These are phyloP conservation scores for Candida sojae DNA, from an alignment of 1,139 yeast genomes.

Conservation along the genomic window DNA sequence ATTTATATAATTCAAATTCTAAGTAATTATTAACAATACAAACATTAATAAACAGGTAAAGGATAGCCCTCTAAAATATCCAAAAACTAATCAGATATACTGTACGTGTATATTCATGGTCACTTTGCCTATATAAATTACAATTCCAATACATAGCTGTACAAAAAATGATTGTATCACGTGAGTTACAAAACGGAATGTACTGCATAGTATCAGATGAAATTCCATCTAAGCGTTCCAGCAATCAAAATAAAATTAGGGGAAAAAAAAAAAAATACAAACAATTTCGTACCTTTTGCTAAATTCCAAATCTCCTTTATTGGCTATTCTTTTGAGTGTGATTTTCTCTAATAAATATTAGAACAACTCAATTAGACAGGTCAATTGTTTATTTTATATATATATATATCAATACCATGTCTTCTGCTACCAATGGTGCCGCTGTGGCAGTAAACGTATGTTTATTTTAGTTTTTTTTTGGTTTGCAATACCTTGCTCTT, in stretches of 20 bases:
- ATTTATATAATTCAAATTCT: no score
- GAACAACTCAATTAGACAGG: background rate
- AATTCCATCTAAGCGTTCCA: slow-evolving; percentile 1
- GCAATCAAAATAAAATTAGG: background rate
- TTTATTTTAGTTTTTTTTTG: background rate
- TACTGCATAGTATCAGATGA: slow-evolving; percentile 1
- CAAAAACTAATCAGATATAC: no score
- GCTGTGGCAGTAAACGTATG: background rate
- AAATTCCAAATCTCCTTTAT: background rate
- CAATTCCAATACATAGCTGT: no score
- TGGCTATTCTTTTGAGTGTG: background rate
- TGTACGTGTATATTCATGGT: no score
- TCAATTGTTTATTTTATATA: background rate
- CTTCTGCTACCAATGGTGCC: background rate
- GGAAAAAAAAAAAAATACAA: background rate
- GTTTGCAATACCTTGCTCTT: background rate
- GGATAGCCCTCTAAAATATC: no score
- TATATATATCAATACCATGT: background rate
- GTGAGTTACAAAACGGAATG: background rate
- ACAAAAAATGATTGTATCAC: background rate
- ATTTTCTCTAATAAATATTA: no score
- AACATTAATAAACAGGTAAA: no score
- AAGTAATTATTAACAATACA: no score
- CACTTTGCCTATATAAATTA: no score
- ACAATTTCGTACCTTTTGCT: background rate